Evolutionary conservation across 129 eudicot species (phyloP), one percentile per base, ranked within the genome.

Genomic region (Lactuca saligna): DNA sequence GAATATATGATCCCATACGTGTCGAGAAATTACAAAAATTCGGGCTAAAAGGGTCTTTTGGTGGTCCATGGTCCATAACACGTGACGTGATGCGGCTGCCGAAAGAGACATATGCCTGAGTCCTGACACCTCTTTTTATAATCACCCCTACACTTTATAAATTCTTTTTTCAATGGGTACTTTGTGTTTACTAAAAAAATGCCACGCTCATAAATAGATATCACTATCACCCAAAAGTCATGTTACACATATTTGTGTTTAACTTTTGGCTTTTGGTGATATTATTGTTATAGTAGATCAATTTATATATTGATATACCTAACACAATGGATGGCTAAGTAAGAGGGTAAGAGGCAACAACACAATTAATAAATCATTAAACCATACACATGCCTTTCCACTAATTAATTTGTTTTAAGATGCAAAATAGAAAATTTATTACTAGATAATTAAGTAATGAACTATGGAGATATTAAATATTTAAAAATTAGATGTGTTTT

Each of bases 31-130:
- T 34, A 37, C 66, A 63, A 57, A 64, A 73, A 54, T 73, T 63
- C 12, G 51, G 49, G 69, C 68, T 15, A 61, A 61, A 53, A 61
- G 13, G 48, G 48, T 8, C 14, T 61, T 61, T 76, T 76, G 49
- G 51, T 75, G 74, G 69, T 31, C 11, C 48, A 58, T 70, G 20
- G 14, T 37, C 59, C 49, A 34, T 59, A 48, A 48, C 75, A 68
- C 69, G 46, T 75, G 74, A 66, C 68, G 39, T 76, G 75, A 68
- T 68, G 11, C 37, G 48, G 75, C 69, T 76, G 39, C 31, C 59
- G 78, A 76, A 50, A 61, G 65, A 39, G 63, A 61, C 75, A 53
- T 39, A 41, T 68, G 56, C 75, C 75, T 53, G 75, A 68, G 50
- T 51, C 50, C 41, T 58, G 75, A 68, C 58, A 61, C 39, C 41